phyloP scores from a whole-genome alignment of 2,329 filamentous ascomycete species.

The Fusarium fracticaudum region DNA sequence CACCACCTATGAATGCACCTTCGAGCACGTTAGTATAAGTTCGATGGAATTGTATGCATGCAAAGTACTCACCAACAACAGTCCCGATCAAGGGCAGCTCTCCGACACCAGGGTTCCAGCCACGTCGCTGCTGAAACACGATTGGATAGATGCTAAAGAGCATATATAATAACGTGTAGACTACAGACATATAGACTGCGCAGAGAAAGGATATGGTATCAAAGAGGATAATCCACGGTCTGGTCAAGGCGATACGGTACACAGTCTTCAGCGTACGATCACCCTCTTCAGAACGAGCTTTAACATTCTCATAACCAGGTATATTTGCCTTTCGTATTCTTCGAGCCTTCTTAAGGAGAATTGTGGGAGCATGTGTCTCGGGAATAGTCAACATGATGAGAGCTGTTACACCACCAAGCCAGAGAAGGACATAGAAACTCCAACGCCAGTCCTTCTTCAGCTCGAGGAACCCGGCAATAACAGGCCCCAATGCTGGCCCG shows the following conservation, averaged over 20 bases:
- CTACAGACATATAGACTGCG: conserved; percentile 81
- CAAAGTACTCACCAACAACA: conserved; percentile 7
- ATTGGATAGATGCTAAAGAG: conserved; percentile 74
- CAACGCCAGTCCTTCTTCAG: conserved; percentile 73
- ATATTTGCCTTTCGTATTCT: conserved; percentile 29
- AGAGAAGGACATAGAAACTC: conserved; percentile 48
- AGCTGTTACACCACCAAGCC: conserved; percentile 84
- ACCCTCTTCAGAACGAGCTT: conserved; percentile 18
- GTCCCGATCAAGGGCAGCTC: conserved; percentile 36
- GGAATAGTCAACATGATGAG: conserved; percentile 84
- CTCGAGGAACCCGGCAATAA: conserved; percentile 75
- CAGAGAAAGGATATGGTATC: conserved; percentile 85
- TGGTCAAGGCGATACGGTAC: conserved; percentile 73
- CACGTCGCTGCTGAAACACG: conserved; percentile 66
- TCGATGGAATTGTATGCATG: no score
- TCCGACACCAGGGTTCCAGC: conserved; percentile 31
- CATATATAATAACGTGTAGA: conserved; percentile 77
- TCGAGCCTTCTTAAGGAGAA: conserved; percentile 58
- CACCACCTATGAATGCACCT: conserved; percentile 27
- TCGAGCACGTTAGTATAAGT: background rate
- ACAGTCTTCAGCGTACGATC: conserved; percentile 52
- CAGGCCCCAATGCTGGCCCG: conserved; percentile 63
- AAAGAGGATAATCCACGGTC: conserved; percentile 76
- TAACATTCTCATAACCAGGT: conserved; percentile 25
- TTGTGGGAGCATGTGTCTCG: conserved; percentile 83